Evolutionary conservation across 1,284 basidiomycete genomes (phyloP), one percentile per base, ranked within the genome.

Genomic region (Cutaneotrichosporon dermatis): DNA sequence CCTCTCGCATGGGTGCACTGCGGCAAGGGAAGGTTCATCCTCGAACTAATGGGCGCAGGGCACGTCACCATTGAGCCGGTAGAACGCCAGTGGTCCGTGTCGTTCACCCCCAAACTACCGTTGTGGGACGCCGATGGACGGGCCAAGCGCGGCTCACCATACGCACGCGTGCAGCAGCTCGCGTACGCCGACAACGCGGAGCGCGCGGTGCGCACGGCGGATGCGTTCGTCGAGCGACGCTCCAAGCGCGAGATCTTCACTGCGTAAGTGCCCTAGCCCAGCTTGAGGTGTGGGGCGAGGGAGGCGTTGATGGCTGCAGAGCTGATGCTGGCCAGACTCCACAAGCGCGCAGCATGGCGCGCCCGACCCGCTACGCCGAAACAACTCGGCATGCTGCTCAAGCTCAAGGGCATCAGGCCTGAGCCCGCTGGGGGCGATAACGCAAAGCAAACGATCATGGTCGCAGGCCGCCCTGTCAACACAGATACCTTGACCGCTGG

Each of bases 311-410:
- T 45, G 16, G 7, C n/a, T n/a, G n/a, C n/a, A n/a, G n/a, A n/a
- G n/a, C n/a, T n/a, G n/a, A n/a, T n/a, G n/a, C n/a, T n/a, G n/a
- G n/a, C n/a, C n/a, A 90, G 89, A 36, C 73, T 90, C 10, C 79
- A 82, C 16, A 83, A 86, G 11, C 81, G 80, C 48, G 90, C 92
- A 0, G 76, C 75, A 12, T 97, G 94, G 94, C 82, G 94, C 36
- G 75, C 72, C 44, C 74, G 79, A 4, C 84, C 85, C 8, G 88
- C 91, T 0, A 84, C 87, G 1, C 80, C 83, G 5, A 80, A 78
- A 40, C 92, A 96, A 69, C 82, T 85, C 60, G 69, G 75, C 8
- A 78, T 88, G 43, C 77, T 95, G n/a, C 66, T 76, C 10, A 88
- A 86, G 65, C 79, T 86, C 45, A 84, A 70, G 36, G 70, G 69